Evolutionary conservation across 2,329 filamentous ascomycete genomes (phyloP).

Genomic region (Ceratocystis smalleyi): DNA sequence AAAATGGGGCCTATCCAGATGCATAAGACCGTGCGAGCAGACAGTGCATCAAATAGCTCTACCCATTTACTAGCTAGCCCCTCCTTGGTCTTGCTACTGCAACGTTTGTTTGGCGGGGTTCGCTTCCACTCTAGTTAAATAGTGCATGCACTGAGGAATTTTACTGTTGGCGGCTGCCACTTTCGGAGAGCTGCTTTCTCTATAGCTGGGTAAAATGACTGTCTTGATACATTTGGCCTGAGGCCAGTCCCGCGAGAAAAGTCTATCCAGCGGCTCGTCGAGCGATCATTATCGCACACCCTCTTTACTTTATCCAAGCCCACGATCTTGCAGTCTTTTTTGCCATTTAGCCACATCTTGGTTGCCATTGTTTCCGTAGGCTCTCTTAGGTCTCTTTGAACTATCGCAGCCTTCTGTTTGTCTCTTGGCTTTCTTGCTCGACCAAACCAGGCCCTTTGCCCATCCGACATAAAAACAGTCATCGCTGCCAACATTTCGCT

Average conservation of each 20-base stretch:
- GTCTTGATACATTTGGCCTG: conserved; percentile 8
- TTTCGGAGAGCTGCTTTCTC: not conserved
- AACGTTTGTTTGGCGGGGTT: conserved; percentile 11
- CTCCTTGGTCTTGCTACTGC: not conserved
- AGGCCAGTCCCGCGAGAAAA: conserved; percentile 1
- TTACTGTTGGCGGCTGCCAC: not conserved
- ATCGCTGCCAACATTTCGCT: not conserved
- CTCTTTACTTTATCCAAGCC: not conserved
- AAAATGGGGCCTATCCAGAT: no score
- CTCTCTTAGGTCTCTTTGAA: not conserved
- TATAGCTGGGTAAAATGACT: not conserved
- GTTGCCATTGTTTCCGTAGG: not conserved
- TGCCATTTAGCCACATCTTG: not conserved
- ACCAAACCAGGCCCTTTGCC: not conserved
- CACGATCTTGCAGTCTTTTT: not conserved
- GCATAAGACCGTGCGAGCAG: not conserved
- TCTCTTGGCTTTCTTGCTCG: not conserved
- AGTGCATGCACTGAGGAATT: conserved; percentile 1
- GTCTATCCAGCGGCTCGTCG: conserved; percentile 6
- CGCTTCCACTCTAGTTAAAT: not conserved
- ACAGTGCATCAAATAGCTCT: not conserved
- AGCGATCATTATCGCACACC: conserved; percentile 1
- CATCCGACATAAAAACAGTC: not conserved
- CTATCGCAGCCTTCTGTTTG: not conserved
- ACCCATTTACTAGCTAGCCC: conserved; percentile 1